Evolutionary conservation across 2,329 filamentous ascomycete species (phyloP).

Genomic region (Fusarium sp.): DNA sequence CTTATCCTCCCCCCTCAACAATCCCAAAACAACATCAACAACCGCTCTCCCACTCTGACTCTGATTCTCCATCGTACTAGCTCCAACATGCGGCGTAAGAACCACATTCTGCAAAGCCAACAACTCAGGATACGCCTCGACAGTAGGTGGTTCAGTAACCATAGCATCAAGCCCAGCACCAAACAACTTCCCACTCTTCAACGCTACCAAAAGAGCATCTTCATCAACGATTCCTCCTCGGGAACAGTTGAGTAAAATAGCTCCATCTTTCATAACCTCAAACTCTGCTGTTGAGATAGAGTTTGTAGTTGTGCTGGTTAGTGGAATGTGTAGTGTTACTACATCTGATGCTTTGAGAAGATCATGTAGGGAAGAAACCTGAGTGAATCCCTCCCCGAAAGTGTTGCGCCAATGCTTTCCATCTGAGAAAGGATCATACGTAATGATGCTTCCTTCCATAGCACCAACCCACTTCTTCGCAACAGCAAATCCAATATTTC

Average conservation of each 20-base stretch:
- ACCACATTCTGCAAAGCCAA: neutral
- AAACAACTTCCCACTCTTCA: neutral
- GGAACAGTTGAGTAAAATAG: neutral
- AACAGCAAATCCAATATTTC: neutral
- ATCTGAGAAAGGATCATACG: neutral
- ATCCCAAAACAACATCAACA: neutral
- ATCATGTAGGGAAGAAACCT: neutral
- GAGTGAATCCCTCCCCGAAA: fast-evolving
- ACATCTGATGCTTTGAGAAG: neutral
- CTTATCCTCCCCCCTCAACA: neutral
- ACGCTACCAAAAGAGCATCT: neutral
- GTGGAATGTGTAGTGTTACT: neutral
- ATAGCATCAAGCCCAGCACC: neutral
- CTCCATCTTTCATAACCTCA: fast-evolving
- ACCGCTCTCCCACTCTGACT: neutral
- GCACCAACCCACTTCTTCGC: conserved; percentile 5
- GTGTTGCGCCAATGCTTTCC: neutral
- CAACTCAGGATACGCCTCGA: neutral
- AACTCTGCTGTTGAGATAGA: neutral
- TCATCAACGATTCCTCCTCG: neutral
- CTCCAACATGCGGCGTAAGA: neutral
- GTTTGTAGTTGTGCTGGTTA: neutral
- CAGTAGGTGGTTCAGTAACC: neutral
- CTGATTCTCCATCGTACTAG: neutral
- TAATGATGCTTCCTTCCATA: neutral